Conservation (phyloP, 2,329 filamentous ascomycete species). For the Aurifilum marmelostoma region DNA sequence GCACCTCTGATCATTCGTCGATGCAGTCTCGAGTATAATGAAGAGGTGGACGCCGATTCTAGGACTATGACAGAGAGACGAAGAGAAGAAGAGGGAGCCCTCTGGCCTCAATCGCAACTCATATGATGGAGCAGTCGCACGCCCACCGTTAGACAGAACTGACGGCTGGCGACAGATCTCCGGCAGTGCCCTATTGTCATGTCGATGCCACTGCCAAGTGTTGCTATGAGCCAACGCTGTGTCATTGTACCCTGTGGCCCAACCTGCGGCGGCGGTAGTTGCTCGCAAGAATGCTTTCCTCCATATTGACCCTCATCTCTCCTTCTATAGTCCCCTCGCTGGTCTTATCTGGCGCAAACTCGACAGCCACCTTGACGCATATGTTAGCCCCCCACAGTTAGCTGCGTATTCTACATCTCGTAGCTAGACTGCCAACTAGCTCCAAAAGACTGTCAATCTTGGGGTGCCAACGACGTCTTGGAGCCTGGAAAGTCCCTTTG, state of each 20-base stretch:
- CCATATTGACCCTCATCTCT: background rate
- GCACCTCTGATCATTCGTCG: background rate
- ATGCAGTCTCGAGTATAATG: background rate
- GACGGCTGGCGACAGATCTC: background rate
- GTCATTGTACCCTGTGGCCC: background rate
- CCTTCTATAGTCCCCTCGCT: background rate
- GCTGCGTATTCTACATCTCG: background rate
- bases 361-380: slow-evolving; percentile 5
- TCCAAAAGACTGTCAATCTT: background rate
- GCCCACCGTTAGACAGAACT: background rate
- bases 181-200: background rate
- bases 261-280: background rate
- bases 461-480: background rate
- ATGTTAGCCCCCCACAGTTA: background rate
- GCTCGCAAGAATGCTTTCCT: background rate
- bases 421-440: background rate
- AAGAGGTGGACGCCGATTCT: background rate
- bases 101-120: background rate
- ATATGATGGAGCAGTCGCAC: background rate
- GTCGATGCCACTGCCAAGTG: background rate
- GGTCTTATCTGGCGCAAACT: too few species aligned
- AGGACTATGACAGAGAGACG: background rate
- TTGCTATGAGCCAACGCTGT: background rate
- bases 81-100: background rate
- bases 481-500: background rate